A percentile compares a stretch with the other conserved stretches of the same genome.
Evolutionary conservation across 2,329 filamentous ascomycete species (phyloP).

Genomic region (Penicillium sclerotigenum): DNA sequence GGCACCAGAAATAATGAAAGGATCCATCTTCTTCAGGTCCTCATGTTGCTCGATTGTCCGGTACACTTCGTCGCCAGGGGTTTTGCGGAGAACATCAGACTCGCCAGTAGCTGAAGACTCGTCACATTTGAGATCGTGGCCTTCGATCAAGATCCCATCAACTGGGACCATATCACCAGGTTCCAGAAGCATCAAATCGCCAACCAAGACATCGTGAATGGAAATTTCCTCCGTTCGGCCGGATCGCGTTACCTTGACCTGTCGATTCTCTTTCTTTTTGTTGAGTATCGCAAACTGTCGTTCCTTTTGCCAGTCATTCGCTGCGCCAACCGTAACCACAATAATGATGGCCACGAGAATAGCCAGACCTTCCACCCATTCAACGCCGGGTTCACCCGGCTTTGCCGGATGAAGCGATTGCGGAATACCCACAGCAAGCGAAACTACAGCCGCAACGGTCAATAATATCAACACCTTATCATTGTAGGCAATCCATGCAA

Average conservation of each 20-base stretch:
- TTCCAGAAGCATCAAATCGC: constrained; percentile 70
- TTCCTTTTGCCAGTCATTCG: constrained; percentile 81
- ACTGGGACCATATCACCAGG: constrained; percentile 70
- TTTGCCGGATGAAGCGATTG: constrained; percentile 59
- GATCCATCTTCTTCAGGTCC: constrained; percentile 64
- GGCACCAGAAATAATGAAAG: constrained; percentile 76
- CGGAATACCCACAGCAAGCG: constrained; percentile 70
- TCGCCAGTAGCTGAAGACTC: constrained; percentile 76
- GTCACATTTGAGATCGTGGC: constrained; percentile 65
- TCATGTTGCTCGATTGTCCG: constrained; percentile 60
- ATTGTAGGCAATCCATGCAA: constrained; percentile 79
- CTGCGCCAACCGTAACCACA: constrained; percentile 72
- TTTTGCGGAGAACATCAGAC: constrained; percentile 69
- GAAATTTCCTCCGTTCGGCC: constrained; percentile 67
- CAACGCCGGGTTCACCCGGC: constrained; percentile 57
- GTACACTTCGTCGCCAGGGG: constrained; percentile 61
- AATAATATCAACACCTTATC: constrained; percentile 75
- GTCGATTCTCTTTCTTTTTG: constrained; percentile 72
- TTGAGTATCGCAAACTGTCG: constrained; percentile 77
- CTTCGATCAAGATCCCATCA: constrained; percentile 67
- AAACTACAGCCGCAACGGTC: constrained; percentile 68
- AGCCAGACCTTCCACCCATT: constrained; percentile 80
- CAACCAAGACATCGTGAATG: constrained; percentile 68
- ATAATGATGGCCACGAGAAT: constrained; percentile 74
- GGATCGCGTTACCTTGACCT: constrained; percentile 73